Conservation (phyloP, 441 rosid genomes). For the Bruguiera hainesii region DNA sequence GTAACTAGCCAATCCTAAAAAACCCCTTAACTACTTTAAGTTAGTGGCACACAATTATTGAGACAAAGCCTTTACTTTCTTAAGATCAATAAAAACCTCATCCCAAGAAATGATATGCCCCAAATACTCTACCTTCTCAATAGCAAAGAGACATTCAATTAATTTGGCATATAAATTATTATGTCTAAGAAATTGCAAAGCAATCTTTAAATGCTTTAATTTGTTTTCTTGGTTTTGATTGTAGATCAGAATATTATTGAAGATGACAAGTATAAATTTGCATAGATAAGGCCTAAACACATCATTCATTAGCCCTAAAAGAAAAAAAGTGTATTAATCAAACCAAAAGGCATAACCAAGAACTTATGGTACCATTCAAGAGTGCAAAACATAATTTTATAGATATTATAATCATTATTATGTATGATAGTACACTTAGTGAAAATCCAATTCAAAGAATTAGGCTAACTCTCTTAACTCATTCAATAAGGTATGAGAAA, state of each 20-base stretch:
- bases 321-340: not conserved
- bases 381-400: not conserved
- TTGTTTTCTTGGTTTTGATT: not conserved
- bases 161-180: not conserved
- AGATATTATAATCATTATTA: not conserved
- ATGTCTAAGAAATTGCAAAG: not conserved
- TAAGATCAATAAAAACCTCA: not conserved
- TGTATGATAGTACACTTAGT: not conserved
- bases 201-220: not conserved
- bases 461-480: no score
- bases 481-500: no score
- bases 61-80: not conserved
- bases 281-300: not conserved
- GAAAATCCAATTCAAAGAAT: no score
- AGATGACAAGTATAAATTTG: not conserved
- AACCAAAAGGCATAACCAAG: not conserved
- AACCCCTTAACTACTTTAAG: not conserved
- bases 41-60: not conserved
- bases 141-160: not conserved
- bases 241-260: not conserved
- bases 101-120: not conserved
- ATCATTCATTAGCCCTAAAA: not conserved
- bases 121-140: not conserved
- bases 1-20: not conserved
- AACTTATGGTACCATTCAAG: not conserved